phyloP scores from a whole-genome alignment of 768 basidiomycete genomes.

The Suillus weaverae region DNA sequence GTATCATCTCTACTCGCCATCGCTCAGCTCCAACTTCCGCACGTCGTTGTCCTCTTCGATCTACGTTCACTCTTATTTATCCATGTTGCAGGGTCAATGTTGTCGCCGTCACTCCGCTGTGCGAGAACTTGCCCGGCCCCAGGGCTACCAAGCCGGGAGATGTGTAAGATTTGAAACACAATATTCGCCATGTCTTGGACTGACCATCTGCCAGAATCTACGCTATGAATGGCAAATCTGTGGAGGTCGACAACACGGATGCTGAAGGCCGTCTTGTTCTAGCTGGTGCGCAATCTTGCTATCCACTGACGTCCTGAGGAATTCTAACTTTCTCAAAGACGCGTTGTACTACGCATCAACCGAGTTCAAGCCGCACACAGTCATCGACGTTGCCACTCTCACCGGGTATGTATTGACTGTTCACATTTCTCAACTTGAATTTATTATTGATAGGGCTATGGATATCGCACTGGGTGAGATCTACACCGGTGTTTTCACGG shows the following conservation, averaged over 20 bases:
- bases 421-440: background rate
- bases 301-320: background rate
- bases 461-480: slow-evolving; percentile 71
- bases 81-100: slow-evolving; percentile 61
- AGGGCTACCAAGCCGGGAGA: slow-evolving; percentile 77
- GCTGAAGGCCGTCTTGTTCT: slow-evolving; percentile 80
- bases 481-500: slow-evolving; percentile 78
- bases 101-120: slow-evolving; percentile 68
- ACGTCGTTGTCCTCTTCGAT: slow-evolving; percentile 27
- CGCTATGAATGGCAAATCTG: slow-evolving; percentile 83
- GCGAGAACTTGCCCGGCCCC: slow-evolving; percentile 84
- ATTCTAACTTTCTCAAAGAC: slow-evolving; percentile 42
- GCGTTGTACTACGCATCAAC: slow-evolving; percentile 82
- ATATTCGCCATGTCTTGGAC: background rate
- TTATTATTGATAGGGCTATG: slow-evolving; percentile 53
- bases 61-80: background rate
- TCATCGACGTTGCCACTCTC: slow-evolving; percentile 87
- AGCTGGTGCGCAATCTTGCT: slow-evolving; percentile 46
- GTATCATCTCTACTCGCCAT: slow-evolving; percentile 73
- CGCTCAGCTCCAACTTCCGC: slow-evolving; percentile 82
- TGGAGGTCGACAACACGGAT: slow-evolving; percentile 88
- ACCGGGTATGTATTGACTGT: slow-evolving; percentile 54
- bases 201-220: slow-evolving; percentile 41
- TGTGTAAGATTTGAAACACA: slow-evolving; percentile 47
- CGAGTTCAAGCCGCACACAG: slow-evolving; percentile 74